A percentile compares a stretch with the other conserved stretches of the same genome.
Conservation (phyloP, 768 basidiomycete genomes). For the Leucosporidium yakuticum region DNA sequence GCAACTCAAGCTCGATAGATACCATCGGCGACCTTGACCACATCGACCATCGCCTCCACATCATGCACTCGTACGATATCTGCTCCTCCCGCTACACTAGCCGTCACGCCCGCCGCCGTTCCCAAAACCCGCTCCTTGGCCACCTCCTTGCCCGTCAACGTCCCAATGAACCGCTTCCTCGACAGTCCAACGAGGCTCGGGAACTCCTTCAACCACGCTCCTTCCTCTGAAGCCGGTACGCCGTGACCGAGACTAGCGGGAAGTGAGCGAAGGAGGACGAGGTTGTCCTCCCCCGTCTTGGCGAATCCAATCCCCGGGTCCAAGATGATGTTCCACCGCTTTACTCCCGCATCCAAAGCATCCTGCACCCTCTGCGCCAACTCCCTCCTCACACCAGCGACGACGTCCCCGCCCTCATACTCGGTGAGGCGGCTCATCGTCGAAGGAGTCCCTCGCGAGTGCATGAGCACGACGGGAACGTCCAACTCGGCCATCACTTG, state of each 20-base stretch:
- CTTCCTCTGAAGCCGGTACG: constrained; percentile 46
- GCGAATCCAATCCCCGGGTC: constrained; percentile 96
- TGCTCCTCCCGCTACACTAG: constrained; percentile 67
- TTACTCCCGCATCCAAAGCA: constrained; percentile 65
- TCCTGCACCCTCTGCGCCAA: constrained; percentile 61
- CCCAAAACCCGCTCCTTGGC: constrained; percentile 68
- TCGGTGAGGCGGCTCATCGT: constrained; percentile 62
- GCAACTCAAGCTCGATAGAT: constrained; percentile 44
- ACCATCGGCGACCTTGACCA: constrained; percentile 59
- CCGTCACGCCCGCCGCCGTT: constrained; percentile 68
- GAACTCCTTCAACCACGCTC: constrained; percentile 44
- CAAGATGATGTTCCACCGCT: constrained; percentile 79
- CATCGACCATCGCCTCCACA: constrained; percentile 64
- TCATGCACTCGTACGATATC: constrained; percentile 78
- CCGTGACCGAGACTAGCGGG: constrained; percentile 42
- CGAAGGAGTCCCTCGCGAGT: constrained; percentile 75
- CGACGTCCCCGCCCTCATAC: constrained; percentile 48
- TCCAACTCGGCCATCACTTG: constrained; percentile 48
- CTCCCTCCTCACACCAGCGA: constrained; percentile 65
- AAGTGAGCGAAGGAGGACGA: constrained; percentile 58
- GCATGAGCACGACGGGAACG: constrained; percentile 87
- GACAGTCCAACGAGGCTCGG: constrained; percentile 66
- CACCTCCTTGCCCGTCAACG: constrained; percentile 54
- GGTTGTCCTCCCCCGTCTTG: constrained; percentile 69
- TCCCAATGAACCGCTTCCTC: constrained; percentile 75